Conservation (phyloP, 108 stramenopile species). For the Skeletonema grethae region DNA sequence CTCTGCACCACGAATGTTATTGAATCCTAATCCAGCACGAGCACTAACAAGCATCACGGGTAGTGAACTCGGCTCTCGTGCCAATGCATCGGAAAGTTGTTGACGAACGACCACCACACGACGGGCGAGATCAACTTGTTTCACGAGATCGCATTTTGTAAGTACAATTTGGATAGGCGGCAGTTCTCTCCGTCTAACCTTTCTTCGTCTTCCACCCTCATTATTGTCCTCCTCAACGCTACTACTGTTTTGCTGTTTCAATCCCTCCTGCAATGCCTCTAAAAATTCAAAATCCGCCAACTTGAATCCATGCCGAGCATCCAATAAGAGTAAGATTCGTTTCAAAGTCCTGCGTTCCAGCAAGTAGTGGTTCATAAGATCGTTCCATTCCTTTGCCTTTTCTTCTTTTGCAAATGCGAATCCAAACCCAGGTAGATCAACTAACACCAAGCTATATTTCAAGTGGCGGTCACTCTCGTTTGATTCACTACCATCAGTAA, state of each 20-base stretch:
- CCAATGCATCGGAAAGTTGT: constrained; percentile 70
- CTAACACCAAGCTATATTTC: constrained; percentile 50
- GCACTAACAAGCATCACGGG: constrained; percentile 87
- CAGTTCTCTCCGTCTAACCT: constrained; percentile 24
- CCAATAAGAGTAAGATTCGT: constrained; percentile 73
- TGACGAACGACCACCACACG: constrained; percentile 62
- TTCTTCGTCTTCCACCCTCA: constrained; percentile 4
- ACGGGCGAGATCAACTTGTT: constrained; percentile 72
- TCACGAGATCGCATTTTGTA: constrained; percentile 86
- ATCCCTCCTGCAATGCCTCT: constrained; percentile 43
- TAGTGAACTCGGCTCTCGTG: constrained; percentile 68
- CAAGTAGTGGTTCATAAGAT: constrained; percentile 68
- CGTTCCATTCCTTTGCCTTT: constrained; percentile 54
- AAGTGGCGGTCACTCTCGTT: not conserved
- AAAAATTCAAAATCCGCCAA: constrained; percentile 75
- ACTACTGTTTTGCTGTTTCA: constrained; percentile 15
- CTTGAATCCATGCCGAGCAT: constrained; percentile 86
- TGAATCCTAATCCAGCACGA: constrained; percentile 56
- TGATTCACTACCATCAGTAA: not conserved
- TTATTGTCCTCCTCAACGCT: constrained; percentile 18
- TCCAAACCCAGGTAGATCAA: constrained; percentile 86
- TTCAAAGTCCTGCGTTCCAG: constrained; percentile 65
- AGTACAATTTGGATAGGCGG: constrained; percentile 85
- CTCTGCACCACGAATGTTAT: constrained; percentile 41
- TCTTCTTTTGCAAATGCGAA: constrained; percentile 80